Evolutionary conservation across 352 stramenopile species (phyloP), one percentile per base, ranked within the genome.

Genomic region (Globisporangium rhizosaccharum): DNA sequence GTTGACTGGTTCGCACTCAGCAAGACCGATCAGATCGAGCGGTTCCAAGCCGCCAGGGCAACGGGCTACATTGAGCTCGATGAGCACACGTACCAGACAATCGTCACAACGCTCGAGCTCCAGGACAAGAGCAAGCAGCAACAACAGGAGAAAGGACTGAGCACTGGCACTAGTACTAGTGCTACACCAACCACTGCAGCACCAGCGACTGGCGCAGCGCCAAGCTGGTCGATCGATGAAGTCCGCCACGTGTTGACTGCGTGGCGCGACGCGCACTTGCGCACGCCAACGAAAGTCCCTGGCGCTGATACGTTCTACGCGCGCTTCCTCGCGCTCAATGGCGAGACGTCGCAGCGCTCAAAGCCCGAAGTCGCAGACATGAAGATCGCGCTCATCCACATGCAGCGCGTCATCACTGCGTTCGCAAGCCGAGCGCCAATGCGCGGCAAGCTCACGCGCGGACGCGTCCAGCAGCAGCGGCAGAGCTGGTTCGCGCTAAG

Each of bases 61-160:
- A 57, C 57, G 4, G 46, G 47, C 42, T 62, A 57, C 49, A 62
- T 62, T 33, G 57, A 62, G 57, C 51, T 62, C 6, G 57, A 62
- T 39, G 57, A 62, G 41, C 48, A 62, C 49, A 56, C 25, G 48
- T 62, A 62, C 57, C 11, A 45, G 15, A 57, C 51, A n/a, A 62
- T 62, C 30, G 33, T 50, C 25, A 55, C 48, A 37, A 46, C 53
- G 25, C 49, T 62, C 25, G 57, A 62, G 49, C 54, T 59, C 8
- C 54, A 53, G 28, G 54, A 59, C 44, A 59, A 46, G 54, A 53
- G 54, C 54, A 62, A 62, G 39, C 49, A 57, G 33, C 33, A 39
- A 7, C 33, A 39, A 4, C 33, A 39, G 20, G 57, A 56, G 51
- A 50, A 36, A 7, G 7, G 30, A n/a, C 20, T 14, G 11, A n/a